phyloP scores from a whole-genome alignment of 352 stramenopile genomes.

The Phytopythium ostracodes region DNA sequence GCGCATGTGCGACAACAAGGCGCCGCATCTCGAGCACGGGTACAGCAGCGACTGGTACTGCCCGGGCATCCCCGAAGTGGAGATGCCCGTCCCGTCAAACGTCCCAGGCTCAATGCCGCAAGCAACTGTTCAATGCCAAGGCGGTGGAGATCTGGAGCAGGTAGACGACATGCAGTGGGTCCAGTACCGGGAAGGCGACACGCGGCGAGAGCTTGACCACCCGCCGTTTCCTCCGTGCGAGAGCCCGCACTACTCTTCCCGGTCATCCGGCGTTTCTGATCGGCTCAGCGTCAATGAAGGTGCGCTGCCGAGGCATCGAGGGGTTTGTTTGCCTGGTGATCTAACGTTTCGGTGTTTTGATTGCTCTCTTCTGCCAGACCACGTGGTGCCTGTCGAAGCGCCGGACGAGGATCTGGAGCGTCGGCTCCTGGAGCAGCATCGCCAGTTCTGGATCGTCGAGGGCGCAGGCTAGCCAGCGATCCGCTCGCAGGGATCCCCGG shows the following conservation, averaged over 20 bases:
- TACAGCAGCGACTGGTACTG: slow-evolving; percentile 32
- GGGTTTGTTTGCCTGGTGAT: slow-evolving; percentile 10
- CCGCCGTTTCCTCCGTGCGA: slow-evolving; percentile 27
- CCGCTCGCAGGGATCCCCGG: too few species aligned
- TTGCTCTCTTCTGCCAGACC: slow-evolving; percentile 21
- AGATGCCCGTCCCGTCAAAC: background rate
- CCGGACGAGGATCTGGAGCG: slow-evolving; percentile 31
- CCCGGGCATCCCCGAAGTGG: slow-evolving; percentile 14
- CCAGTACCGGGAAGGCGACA: slow-evolving; percentile 3
- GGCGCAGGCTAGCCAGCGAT: slow-evolving; percentile 27
- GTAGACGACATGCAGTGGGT: slow-evolving; percentile 8
- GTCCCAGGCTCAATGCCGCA: background rate
- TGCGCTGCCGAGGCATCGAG: slow-evolving; percentile 13
- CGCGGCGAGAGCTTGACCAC: slow-evolving; percentile 25
- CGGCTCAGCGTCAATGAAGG: slow-evolving; percentile 49
- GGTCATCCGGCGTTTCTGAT: slow-evolving; percentile 53
- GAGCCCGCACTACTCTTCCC: slow-evolving; percentile 64
- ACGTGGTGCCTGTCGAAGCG: slow-evolving; percentile 20
- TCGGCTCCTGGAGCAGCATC: slow-evolving; percentile 56
- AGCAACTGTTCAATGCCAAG: background rate
- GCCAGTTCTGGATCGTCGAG: slow-evolving; percentile 76
- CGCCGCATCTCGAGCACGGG: slow-evolving; percentile 26
- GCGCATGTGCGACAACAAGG: slow-evolving; percentile 19
- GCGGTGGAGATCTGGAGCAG: background rate
- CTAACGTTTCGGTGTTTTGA: slow-evolving; percentile 22